Evolutionary conservation across 371 early-diverging fungal species (phyloP), one percentile per base, ranked within the genome.

Genomic region (Saksenaea oblongispora): DNA sequence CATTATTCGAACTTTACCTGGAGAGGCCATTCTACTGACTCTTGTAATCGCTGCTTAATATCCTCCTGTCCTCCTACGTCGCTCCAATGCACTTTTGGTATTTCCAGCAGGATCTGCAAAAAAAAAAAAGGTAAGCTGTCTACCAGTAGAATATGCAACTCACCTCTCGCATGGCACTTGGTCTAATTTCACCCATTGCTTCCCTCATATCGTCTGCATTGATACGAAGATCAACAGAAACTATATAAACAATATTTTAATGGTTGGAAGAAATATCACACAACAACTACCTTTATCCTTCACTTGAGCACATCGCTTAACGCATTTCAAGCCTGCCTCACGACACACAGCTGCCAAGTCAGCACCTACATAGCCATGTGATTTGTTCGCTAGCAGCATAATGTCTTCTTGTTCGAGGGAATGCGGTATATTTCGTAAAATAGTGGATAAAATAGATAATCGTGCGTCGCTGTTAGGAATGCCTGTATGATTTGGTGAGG

Each of bases 11-110:
- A 1, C 54, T 35, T 36, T 74, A 88, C 89, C 80, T 91, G 86
- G 10, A 99, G 72, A 2, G 99, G 99, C 93, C 99, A 97, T 76
- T 99, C 99, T 2, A 99, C 93, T 0, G 99, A 93, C 75, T 99
- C 99, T 53, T 92, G 90, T 31, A 99, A 79, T 73, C 93, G 90
- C 67, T 94, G 94, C 72, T 98, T 99, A 39, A 98, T 91, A 18
- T 92, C 90, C 35, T 86, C 87, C 68, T 98, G 95, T 0, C 99
- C 99, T 17, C 99, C 99, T 61, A 99, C 94, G 76, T 99, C 99
- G 0, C 75, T 72, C 97, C 99, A 99, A 24, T 87, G 84, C 1
- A 99, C 96, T 70, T 93, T 91, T 14, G 99, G 99, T 8, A 98
- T 94, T 65, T 97, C 96, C 4, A 98, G 73, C 72, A 90, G 73